Evolutionary conservation across 441 rosid species (phyloP).

Genomic region (Populus hybrid): DNA sequence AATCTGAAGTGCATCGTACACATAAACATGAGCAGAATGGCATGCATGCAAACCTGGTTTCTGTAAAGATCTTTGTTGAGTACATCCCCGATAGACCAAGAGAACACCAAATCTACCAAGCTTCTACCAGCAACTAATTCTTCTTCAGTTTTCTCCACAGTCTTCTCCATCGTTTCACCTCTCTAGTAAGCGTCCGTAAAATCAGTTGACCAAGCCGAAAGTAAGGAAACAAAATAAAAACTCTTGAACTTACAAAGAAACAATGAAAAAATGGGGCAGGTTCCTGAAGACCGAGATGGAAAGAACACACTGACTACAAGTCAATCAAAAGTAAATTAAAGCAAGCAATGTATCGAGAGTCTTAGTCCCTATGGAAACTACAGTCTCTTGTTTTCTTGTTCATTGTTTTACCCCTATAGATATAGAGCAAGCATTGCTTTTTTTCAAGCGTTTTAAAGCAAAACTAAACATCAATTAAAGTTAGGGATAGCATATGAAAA

Average conservation of each 20-base stretch:
- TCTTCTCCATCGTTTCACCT: neutral
- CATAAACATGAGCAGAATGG: neutral
- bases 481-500: neutral
- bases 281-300: neutral
- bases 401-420: too few species aligned
- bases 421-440: neutral
- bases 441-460: too few species aligned
- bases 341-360: neutral
- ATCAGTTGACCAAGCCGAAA: neutral
- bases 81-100: conserved; percentile 44
- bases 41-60: conserved; percentile 26
- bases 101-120: conserved; percentile 39
- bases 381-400: too few species aligned
- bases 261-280: neutral
- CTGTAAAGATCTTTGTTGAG: conserved; percentile 30
- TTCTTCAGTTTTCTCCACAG: neutral
- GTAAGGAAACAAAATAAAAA: neutral
- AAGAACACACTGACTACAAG: neutral
- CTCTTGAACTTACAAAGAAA: neutral
- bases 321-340: neutral
- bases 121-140: conserved; percentile 7
- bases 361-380: too few species aligned
- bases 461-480: too few species aligned
- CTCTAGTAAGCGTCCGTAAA: neutral
- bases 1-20: neutral